These are phyloP conservation scores for Entomortierella chlamydospora DNA, from an alignment of 192 early-diverging fungal genomes.

Conservation along the genomic window DNA sequence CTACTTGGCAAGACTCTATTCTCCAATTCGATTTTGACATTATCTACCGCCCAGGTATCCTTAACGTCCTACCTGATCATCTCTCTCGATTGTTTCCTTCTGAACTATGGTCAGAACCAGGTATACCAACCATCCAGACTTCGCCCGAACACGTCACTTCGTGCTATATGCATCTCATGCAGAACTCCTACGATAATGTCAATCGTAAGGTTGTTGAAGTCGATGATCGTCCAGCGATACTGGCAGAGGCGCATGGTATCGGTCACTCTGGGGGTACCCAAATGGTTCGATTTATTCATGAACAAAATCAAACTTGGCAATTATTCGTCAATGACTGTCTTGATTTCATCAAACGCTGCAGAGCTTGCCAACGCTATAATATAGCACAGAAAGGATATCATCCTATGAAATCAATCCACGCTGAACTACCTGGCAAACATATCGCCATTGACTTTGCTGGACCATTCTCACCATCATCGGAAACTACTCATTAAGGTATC, in stretches of 20 bases:
- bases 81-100: no score
- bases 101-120: no score
- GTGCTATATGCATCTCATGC: no score
- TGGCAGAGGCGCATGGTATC: neutral
- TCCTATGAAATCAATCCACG: slow-evolving; percentile 22
- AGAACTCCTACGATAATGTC: no score
- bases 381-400: slow-evolving; percentile 44
- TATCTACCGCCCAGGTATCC: neutral
- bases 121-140: no score
- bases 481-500: no score
- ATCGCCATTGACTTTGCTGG: slow-evolving; percentile 30
- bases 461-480: neutral
- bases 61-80: no score
- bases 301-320: neutral
- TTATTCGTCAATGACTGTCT: neutral
- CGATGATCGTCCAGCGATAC: no score
- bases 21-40: neutral
- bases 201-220: no score
- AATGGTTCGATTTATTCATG: neutral
- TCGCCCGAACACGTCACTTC: no score
- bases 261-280: neutral
- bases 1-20: neutral
- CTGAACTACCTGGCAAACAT: slow-evolving; percentile 32
- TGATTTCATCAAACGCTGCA: neutral
- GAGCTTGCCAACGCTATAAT: slow-evolving; percentile 24